Evolutionary conservation across 2,329 filamentous ascomycete genomes (phyloP), one percentile per base, ranked within the genome.

Genomic region (Colletotrichum tropicale): DNA sequence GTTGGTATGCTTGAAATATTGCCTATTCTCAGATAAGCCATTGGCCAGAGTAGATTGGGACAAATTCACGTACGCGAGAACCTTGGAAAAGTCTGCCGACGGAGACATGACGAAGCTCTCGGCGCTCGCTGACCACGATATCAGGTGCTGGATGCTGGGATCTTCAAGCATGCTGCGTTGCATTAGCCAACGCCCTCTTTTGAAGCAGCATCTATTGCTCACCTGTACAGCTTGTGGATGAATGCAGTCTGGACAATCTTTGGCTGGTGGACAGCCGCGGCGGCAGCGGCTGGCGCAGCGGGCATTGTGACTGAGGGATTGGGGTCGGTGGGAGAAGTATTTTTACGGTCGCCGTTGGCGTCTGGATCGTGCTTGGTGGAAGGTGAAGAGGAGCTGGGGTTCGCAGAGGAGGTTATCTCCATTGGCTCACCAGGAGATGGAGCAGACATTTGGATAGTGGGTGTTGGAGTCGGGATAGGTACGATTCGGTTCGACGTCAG

Each of bases 41-140:
- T 52, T 67, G 43, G 60, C 13, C n/a, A 34, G 16, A 16, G 3
- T 21, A 13, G 21, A 34, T 32, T 7, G 52, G 52, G 15, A 67
- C 62, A 67, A 80, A 73, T 78, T 76, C 76, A 93, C 94, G 85
- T 91, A 98, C 96, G 97, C 95, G 82, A 99, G 89, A 69, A 98
- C 97, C 90, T 98, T 98, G 78, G 96, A 98, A 84, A 99, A 99
- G 84, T 98, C 97, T 81, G 95, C 95, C 10, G 96, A 98, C 18
- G 97, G 97, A 26, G 96, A 98, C 95, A 99, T 98, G 82, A 99
- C 96, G 84, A 99, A 99, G 86, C 97, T 98, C 84, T 99, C 97
- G 76, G 96, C 96, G 66, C 94, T 94, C 80, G 89, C 93, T 3
- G 96, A 98, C 97, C 97, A 99, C 10, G 96, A 98, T 81, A 99